These are phyloP conservation scores for Neurospora pannonica DNA, from an alignment of 495 filamentous ascomycete species.

Conservation along the genomic window DNA sequence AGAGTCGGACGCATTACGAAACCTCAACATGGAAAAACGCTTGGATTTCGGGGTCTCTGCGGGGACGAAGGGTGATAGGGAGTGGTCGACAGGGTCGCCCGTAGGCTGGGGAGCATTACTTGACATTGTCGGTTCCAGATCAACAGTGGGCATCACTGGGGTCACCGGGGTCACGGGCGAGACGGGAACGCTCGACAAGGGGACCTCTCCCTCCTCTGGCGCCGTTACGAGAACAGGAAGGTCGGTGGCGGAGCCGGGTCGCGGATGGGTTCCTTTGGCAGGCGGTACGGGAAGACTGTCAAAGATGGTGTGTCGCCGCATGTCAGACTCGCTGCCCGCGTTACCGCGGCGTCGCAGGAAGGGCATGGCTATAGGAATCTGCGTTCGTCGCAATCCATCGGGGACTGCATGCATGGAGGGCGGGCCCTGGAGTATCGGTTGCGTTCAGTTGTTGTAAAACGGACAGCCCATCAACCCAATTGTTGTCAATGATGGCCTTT, in stretches of 20 bases:
- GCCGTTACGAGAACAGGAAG: conserved; percentile 14
- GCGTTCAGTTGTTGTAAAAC: not conserved
- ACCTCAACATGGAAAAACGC: conserved; percentile 82
- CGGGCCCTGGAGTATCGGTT: not conserved
- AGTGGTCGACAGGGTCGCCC: conserved; percentile 20
- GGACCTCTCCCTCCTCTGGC: conserved; percentile 9
- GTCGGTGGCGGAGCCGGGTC: conserved; percentile 13
- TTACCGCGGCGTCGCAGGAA: conserved; percentile 42
- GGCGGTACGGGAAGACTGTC: conserved; percentile 20
- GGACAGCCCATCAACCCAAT: not conserved
- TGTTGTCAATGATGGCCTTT: not conserved
- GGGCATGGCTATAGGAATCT: conserved; percentile 32
- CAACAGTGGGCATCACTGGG: not conserved
- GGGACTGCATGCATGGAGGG: conserved; percentile 18
- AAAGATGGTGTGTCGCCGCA: conserved; percentile 36
- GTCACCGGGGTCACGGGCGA: conserved; percentile 6
- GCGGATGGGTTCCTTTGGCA: conserved; percentile 16
- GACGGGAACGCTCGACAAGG: conserved; percentile 5
- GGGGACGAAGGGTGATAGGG: conserved; percentile 30
- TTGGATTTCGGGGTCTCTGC: conserved; percentile 45
- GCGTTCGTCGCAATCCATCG: conserved; percentile 33
- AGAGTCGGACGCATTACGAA: conserved; percentile 89
- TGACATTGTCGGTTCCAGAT: not conserved
- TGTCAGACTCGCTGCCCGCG: conserved; percentile 40
- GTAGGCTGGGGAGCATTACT: conserved; percentile 17